phyloP scores from a whole-genome alignment of 2,329 filamentous ascomycete species.

The Fusarium sp. region DNA sequence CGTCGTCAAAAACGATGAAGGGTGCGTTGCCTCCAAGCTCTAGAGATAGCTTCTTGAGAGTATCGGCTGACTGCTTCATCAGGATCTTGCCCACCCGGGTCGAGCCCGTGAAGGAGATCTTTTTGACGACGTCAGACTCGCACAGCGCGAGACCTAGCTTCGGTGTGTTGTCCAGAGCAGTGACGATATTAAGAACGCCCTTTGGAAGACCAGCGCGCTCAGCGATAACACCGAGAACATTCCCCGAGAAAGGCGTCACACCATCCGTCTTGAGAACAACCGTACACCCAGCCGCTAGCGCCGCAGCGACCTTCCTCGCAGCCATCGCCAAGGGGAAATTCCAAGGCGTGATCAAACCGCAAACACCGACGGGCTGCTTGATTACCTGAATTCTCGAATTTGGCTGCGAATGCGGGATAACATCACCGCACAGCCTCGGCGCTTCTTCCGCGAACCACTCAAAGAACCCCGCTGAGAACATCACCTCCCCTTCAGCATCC shows the following conservation, averaged over 20 bases:
- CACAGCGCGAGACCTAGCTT: conserved; percentile 72
- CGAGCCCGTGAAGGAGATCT: conserved; percentile 78
- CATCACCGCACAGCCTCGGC: conserved; percentile 63
- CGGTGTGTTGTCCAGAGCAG: conserved; percentile 71
- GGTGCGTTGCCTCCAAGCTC: conserved; percentile 77
- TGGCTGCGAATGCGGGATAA: conserved; percentile 66
- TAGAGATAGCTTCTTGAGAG: conserved; percentile 72
- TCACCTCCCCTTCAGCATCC: conserved; percentile 65
- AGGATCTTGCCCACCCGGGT: conserved; percentile 60
- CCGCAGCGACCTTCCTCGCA: conserved; percentile 55
- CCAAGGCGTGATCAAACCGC: conserved; percentile 52
- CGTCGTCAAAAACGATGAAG: conserved; percentile 82
- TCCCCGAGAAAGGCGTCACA: conserved; percentile 86
- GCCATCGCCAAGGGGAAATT: conserved; percentile 68
- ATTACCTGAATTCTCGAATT: conserved; percentile 73
- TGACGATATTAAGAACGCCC: conserved; percentile 63
- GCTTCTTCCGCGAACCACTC: conserved; percentile 65
- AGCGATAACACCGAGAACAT: conserved; percentile 82
- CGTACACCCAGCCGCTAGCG: conserved; percentile 76
- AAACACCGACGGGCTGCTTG: conserved; percentile 45
- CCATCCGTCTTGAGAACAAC: conserved; percentile 86
- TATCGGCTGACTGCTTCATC: conserved; percentile 76
- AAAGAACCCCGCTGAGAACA: conserved; percentile 67
- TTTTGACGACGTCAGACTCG: conserved; percentile 70
- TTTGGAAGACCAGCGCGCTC: conserved; percentile 71